Base-by-base conservation (phyloP, 352 stramenopile species). In the Phytophthora constricta region DNA sequence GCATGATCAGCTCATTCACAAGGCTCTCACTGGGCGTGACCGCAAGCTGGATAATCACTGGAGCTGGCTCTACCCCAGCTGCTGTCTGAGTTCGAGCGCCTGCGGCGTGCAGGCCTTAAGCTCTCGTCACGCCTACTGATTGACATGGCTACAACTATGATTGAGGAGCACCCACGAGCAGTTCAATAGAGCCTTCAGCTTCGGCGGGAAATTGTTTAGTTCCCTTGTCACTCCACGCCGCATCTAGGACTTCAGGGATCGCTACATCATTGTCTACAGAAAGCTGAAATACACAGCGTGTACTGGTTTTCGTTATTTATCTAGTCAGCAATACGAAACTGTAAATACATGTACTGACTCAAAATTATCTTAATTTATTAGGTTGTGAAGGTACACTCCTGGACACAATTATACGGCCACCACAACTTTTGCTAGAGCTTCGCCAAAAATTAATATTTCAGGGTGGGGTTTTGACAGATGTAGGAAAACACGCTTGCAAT, bases 1-100 rank as follows among this genome's bases (percentile, higher is more conserved):
- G 14, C 58, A n/a, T n/a, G n/a, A 66, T 47, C 58, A 66, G 58
- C 45, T 66, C 42, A 9, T 17, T 1, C 1, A 52, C 10, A 66
- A 66, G 31, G 4, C 39, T 23, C 22, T 17, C 25, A 4, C 14
- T 26, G 58, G 58, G 4, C 14, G 58, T 1, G 39, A 41, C 17
- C 39, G 16, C 10, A 66, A 48, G 23, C 37, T 59, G 3, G 49
- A 16, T 27, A 19, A 59, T 0, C 58, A 59, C 16, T 59, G 49
- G 39, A 1, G 27, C 10, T 45, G 37, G 37, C 10, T 45, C 4
- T 45, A 45, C 17, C 37, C 37, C 10, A 20, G 17, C 37, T 45
- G 10, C 37, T 45, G 37, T 11, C 16, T 20, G 37, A 45, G 17
- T 45, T 45, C 17, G 10, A 45, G 37, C 39, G 42, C n/a, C 25